Evolutionary conservation across 345 rosid genomes (phyloP).

Genomic region (Hypericum androsaemum): DNA sequence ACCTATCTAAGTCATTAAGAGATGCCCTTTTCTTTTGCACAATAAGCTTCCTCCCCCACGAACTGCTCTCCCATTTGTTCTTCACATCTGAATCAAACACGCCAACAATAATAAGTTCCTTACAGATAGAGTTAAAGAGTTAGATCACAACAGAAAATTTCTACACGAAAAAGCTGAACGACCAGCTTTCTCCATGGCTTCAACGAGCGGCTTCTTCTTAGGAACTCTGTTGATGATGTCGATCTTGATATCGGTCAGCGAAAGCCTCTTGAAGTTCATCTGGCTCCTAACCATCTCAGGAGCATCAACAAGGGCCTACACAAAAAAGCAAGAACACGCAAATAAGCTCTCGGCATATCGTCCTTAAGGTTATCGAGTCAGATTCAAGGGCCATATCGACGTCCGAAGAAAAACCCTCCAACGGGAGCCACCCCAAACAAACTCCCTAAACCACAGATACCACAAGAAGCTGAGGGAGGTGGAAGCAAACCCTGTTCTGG

Average conservation of each 20-base stretch:
- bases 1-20: constrained; percentile 72
- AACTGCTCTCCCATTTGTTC: constrained; percentile 79
- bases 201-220: constrained; percentile 13
- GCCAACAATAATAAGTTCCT: too few species aligned
- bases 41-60: constrained; percentile 78
- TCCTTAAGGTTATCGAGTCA: too few species aligned
- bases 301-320: constrained; percentile 21
- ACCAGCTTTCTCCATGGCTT: constrained; percentile 22
- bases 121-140: too few species aligned
- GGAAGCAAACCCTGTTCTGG: constrained; percentile 1
- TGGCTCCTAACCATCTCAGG: constrained; percentile 24
- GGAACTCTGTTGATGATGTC: constrained; percentile 20
- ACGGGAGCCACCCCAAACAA: constrained; percentile 8
- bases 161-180: too few species aligned
- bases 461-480: constrained; percentile 9
- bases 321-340: neutral
- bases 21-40: constrained; percentile 71
- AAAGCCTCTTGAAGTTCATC: constrained; percentile 21
- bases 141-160: too few species aligned
- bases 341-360: neutral
- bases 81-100: constrained; percentile 43
- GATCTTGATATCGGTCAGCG: constrained; percentile 18
- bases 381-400: too few species aligned
- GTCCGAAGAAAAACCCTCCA: too few species aligned
- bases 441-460: constrained; percentile 15